Evolutionary conservation across 2,329 filamentous ascomycete species (phyloP).

Genomic region (Pleurostoma richardsiae): DNA sequence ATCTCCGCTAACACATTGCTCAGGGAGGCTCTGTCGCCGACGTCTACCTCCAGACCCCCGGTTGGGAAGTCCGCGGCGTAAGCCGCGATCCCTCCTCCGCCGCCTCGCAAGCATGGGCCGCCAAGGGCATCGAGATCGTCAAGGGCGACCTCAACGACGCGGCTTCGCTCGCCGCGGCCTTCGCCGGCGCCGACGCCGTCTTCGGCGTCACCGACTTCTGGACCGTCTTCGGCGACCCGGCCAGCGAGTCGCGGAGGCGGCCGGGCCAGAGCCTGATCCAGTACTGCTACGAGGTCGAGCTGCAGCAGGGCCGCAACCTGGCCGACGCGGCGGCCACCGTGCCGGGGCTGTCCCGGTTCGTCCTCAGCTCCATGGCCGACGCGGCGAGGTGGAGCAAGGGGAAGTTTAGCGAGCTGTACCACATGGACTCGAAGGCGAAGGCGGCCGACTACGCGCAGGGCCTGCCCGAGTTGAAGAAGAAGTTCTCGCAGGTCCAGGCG

Average conservation of each 20-base stretch:
- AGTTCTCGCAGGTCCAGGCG: not conserved
- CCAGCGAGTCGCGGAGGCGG: not conserved
- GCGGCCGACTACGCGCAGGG: constrained; percentile 17
- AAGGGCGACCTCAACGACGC: constrained; percentile 13
- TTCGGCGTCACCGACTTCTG: constrained; percentile 23
- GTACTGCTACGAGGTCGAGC: not conserved
- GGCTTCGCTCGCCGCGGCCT: constrained; percentile 10
- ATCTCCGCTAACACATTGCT: not conserved
- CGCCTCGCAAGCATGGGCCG: constrained; percentile 10
- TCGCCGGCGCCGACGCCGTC: constrained; percentile 16
- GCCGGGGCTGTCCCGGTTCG: constrained; percentile 1
- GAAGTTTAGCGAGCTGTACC: not conserved
- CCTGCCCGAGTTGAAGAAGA: not conserved
- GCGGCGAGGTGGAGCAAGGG: not conserved
- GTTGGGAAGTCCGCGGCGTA: constrained; percentile 16
- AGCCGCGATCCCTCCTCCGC: constrained; percentile 14
- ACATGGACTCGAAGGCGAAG: not conserved
- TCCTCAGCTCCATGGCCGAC: not conserved
- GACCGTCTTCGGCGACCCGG: not conserved
- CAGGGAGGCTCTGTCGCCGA: constrained; percentile 14
- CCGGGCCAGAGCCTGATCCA: not conserved
- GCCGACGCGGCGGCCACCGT: constrained; percentile 8
- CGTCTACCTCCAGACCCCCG: constrained; percentile 10
- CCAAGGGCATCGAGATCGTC: constrained; percentile 15
- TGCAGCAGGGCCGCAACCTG: not conserved